Evolutionary conservation across 257 asterid genomes (phyloP).

Genomic region (Nicotiana benthamiana): DNA sequence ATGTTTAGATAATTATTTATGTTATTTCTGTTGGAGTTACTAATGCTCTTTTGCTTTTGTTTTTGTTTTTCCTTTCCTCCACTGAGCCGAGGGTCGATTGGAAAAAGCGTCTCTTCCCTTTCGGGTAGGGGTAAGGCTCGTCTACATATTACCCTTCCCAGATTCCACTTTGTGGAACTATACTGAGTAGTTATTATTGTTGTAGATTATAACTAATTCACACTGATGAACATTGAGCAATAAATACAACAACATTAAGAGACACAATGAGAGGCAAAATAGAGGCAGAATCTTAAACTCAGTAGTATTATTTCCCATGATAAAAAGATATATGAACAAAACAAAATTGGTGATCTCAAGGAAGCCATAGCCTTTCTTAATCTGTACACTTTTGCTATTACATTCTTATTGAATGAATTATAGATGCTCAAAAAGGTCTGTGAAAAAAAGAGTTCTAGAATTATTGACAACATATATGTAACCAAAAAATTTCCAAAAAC

Average conservation of each 20-base stretch:
- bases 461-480: neutral
- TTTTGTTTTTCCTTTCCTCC: too few species aligned
- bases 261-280: neutral
- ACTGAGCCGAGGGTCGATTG: too few species aligned
- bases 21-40: too few species aligned
- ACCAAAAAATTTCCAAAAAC: neutral
- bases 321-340: neutral
- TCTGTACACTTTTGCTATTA: neutral
- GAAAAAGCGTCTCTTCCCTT: too few species aligned
- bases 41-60: too few species aligned
- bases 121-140: too few species aligned
- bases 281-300: slow-evolving; percentile 5
- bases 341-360: neutral
- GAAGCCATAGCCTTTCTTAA: neutral
- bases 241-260: neutral
- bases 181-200: too few species aligned
- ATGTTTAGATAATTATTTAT: too few species aligned
- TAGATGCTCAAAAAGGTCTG: too few species aligned
- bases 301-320: slow-evolving; percentile 4
- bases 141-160: too few species aligned
- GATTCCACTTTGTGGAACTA: too few species aligned
- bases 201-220: neutral
- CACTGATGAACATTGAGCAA: neutral
- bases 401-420: too few species aligned
- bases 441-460: neutral